A percentile compares a stretch with the other conserved stretches of the same genome.
Conservation (phyloP, 192 early-diverging fungal genomes). For the Gamsiella multidivaricata region DNA sequence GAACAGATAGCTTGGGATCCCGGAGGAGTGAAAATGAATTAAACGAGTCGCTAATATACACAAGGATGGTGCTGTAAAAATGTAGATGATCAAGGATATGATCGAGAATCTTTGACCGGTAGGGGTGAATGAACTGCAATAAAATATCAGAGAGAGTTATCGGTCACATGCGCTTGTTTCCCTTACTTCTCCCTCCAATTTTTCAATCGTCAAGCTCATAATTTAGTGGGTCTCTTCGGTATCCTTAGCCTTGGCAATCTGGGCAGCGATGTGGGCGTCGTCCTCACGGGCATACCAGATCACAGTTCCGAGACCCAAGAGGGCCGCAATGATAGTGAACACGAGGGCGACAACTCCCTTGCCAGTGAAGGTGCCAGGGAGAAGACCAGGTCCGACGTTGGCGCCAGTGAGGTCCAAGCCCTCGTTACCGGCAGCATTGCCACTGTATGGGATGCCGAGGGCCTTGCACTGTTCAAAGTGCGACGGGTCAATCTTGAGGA, state of each 20-base stretch:
- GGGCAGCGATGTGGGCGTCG: constrained; percentile 33
- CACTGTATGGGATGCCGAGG: constrained; percentile 65
- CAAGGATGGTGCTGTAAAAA: constrained; percentile 18
- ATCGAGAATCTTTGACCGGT: too few relatives aligned
- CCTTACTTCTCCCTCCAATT: constrained; percentile 11
- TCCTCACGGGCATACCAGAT: constrained; percentile 75
- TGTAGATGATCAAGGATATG: not conserved
- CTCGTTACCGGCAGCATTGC: constrained; percentile 80
- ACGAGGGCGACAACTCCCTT: constrained; percentile 80
- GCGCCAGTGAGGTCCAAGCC: constrained; percentile 72
- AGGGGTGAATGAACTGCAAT: not conserved
- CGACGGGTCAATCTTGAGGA: constrained; percentile 51
- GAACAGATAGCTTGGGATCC: not conserved
- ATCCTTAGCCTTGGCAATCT: constrained; percentile 43
- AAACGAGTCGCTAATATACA: constrained; percentile 37
- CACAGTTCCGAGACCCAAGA: constrained; percentile 80
- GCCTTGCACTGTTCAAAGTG: constrained; percentile 70
- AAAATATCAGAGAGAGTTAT: not conserved
- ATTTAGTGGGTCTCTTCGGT: constrained; percentile 31
- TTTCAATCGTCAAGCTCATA: too few relatives aligned
- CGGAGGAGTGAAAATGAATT: not conserved
- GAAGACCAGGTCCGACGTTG: constrained; percentile 61
- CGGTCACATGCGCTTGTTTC: constrained; percentile 46
- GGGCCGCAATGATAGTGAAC: constrained; percentile 74
- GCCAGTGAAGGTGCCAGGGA: constrained; percentile 67